Percentiles rank a stretch among this genome's conserved stretches.
These are phyloP conservation scores for Hypericum perforatum DNA, from an alignment of 345 rosid species.

Conservation along the genomic window DNA sequence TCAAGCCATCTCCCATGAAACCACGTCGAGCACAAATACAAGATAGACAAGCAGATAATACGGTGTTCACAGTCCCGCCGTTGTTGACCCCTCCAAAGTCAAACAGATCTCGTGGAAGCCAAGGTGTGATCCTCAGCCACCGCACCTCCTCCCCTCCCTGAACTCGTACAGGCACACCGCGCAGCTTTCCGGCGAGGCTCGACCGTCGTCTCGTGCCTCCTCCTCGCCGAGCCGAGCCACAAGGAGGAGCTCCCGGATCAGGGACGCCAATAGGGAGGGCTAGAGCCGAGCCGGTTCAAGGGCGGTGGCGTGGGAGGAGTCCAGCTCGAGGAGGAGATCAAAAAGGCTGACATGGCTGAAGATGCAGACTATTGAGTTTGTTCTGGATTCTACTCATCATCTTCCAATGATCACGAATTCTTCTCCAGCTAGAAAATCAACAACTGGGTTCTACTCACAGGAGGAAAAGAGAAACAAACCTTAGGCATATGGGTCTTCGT, in stretches of 20 bases:
- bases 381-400: too few relatives aligned
- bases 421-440: not conserved
- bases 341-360: slow-evolving; percentile 56
- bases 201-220: slow-evolving; percentile 27
- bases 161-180: slow-evolving; percentile 79
- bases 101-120: too few relatives aligned
- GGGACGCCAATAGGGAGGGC: slow-evolving; percentile 53
- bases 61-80: slow-evolving; percentile 9
- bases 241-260: slow-evolving; percentile 77
- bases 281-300: not conserved
- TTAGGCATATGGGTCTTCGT: slow-evolving; percentile 24
- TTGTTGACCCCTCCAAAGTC: too few relatives aligned
- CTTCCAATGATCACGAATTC: not conserved
- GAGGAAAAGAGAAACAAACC: slow-evolving; percentile 19
- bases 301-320: slow-evolving; percentile 10
- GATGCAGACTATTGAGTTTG: slow-evolving; percentile 14
- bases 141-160: slow-evolving; percentile 65
- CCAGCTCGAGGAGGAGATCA: slow-evolving; percentile 46
- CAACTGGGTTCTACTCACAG: not conserved
- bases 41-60: not conserved
- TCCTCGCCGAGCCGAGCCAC: slow-evolving; percentile 36
- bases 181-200: slow-evolving; percentile 58
- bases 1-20: slow-evolving; percentile 6
- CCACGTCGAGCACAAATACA: slow-evolving; percentile 10
- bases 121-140: slow-evolving; percentile 63